Base-by-base conservation (phyloP, 768 basidiomycete genomes). In the Asterophora parasitica region DNA sequence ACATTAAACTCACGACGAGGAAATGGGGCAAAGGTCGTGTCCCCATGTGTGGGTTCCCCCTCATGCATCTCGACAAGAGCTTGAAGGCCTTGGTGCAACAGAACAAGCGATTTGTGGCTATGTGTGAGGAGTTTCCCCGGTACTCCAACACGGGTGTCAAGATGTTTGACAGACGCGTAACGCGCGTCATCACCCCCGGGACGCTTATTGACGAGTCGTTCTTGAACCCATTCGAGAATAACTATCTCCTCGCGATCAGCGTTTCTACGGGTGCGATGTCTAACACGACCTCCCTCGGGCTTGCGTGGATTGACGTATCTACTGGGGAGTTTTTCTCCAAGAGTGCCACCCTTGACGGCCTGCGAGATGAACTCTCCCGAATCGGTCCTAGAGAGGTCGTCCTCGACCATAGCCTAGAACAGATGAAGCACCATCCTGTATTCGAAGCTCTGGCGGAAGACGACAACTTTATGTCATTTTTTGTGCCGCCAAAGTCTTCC, bases 271-370 rank as follows among this genome's bases (percentile, higher is more conserved):
- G 30, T 33, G 39, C 46, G 33, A 12, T 26, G 28, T 41, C 48
- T 6, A 43, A 10, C 32, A 33, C 48, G 20, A 51, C 46, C 20
- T 44, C 61, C 7, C 49, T 81, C n/a, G 91, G 90, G 1, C 69
- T 98, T 33, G 92, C 93, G 5, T 97, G 93, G 85, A 92, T 90
- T 19, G 94, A 98, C 61, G 80, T 96, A 13, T 93, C 94, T 11
- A 96, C 93, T 0, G 91, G 92, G 50, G 93, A 95, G 60, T 91
- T 95, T 64, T 92, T 88, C 64, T 84, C 88, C 9, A 88, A 88
- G 54, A 62, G 65, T 5, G 74, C 79, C 9, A 64, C 71, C 2
- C 40, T 74, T 12, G 78, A 79, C 17, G 69, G 62, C 33, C 65
- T 98, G 26, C 79, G 81, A 45, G 92, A 96, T 58, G 88, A 95